Conservation (phyloP, 1,284 basidiomycete species). For the Ceratobasidium sp. region DNA sequence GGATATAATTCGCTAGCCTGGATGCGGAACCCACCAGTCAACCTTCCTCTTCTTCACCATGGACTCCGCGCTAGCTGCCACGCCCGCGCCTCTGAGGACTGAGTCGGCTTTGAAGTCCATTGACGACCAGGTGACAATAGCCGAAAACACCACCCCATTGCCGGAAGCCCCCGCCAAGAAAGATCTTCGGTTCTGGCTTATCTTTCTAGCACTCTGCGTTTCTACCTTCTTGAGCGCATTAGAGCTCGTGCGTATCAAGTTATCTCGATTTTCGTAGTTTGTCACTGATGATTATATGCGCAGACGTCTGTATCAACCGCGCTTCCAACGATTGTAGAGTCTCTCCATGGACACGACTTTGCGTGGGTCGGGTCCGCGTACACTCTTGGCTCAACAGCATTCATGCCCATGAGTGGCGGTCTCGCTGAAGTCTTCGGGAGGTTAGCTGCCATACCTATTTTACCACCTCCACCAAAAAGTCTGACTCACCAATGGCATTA, state of each 20-base stretch:
- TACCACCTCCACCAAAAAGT: constrained; percentile 49
- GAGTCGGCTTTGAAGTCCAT: constrained; percentile 16
- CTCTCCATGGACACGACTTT: constrained; percentile 55
- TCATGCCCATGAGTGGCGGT: constrained; percentile 55
- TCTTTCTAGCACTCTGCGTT: constrained; percentile 55
- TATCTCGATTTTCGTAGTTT: neutral
- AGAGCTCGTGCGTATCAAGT: constrained; percentile 52
- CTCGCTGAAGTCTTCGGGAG: constrained; percentile 58
- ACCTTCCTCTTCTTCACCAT: neutral
- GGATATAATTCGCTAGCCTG: constrained; percentile 7
- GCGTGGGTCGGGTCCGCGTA: constrained; percentile 58
- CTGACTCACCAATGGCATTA: constrained; percentile 49
- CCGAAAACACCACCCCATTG: neutral
- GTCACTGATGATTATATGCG: neutral
- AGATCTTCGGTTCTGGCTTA: constrained; percentile 54
- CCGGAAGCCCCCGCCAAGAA: constrained; percentile 24
- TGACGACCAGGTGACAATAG: constrained; percentile 4
- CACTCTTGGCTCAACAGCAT: constrained; percentile 56
- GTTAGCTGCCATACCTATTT: constrained; percentile 22
- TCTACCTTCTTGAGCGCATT: constrained; percentile 56
- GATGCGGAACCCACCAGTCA: neutral
- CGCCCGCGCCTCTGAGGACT: neutral
- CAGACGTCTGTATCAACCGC: constrained; percentile 56
- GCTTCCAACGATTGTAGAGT: constrained; percentile 55
- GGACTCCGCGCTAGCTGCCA: constrained; percentile 13